Conservation (phyloP, 371 early-diverging fungal species). For the Rhizopus sp. region DNA sequence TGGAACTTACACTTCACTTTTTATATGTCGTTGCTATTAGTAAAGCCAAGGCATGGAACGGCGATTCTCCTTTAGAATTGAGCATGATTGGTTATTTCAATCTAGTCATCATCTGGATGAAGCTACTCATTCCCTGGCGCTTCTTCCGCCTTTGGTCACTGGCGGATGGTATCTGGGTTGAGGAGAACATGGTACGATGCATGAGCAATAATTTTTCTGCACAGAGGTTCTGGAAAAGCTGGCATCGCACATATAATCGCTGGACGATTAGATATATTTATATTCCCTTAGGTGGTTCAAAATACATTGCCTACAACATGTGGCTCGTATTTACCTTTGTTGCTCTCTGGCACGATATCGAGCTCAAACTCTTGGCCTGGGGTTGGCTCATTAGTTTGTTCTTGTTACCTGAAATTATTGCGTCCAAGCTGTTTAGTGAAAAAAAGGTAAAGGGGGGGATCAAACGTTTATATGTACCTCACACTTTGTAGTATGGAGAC, state of each 20-base stretch:
- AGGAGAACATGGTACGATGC: constrained; percentile 93
- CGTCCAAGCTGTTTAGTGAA: constrained; percentile 60
- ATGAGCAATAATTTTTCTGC: constrained; percentile 92
- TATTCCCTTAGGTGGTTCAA: constrained; percentile 86
- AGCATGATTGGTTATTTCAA: constrained; percentile 82
- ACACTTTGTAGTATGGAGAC: constrained; percentile 48
- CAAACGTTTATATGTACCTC: neutral
- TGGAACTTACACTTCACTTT: constrained; percentile 84
- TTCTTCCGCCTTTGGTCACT: constrained; percentile 93
- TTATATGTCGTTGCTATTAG: constrained; percentile 87
- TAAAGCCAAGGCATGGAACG: constrained; percentile 78
- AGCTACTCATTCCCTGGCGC: constrained; percentile 89
- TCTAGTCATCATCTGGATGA: constrained; percentile 89
- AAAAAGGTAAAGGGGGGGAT: constrained; percentile 42
- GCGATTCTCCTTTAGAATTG: constrained; percentile 73
- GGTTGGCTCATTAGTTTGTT: constrained; percentile 89
- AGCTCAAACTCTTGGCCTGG: constrained; percentile 84
- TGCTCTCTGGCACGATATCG: constrained; percentile 94
- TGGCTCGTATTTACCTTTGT: constrained; percentile 92
- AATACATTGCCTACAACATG: constrained; percentile 66
- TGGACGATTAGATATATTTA: constrained; percentile 92
- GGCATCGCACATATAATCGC: constrained; percentile 91
- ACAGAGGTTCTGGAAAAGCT: constrained; percentile 89
- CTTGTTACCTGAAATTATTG: constrained; percentile 82
- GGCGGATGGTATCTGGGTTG: constrained; percentile 80